Evolutionary conservation across 257 asterid species (phyloP), one percentile per base, ranked within the genome.

Genomic region (Nicotiana undulata): DNA sequence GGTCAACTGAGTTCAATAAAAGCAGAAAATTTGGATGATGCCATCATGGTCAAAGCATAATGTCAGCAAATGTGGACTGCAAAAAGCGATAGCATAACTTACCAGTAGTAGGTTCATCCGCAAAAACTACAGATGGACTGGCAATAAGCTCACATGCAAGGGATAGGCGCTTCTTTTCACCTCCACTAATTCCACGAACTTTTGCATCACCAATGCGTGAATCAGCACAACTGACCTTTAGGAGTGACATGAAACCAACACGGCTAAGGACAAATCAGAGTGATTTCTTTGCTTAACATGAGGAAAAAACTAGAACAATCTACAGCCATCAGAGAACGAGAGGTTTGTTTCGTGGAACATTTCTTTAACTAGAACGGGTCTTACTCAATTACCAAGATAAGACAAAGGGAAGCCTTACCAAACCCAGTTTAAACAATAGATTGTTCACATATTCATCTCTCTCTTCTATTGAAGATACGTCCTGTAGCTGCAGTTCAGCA

Each of bases 81-180:
- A 7, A 72, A 72, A 72, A 22, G 22, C 1, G 31, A 15, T 72
- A 16, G 60, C 40, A 49, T 18, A 59, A 77, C 52, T 64, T 89
- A 88, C 98, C 97, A 84, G 98, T 92, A 9, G 98, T 94, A 76
- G 98, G 98, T 84, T 95, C 99, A 87, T 95, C 99, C 79, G 99
- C 98, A 86, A 95, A 95, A 79, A 95, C 89, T 85, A 93, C 94
- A 51, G 99, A 93, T 79, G 99, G 99, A 82, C 99, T 95, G 81
- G 99, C 99, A 80, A 95, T 95, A n/a, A 95, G 96, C 82, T 95
- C 98, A 82, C 99, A 95, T 53, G 98, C 99, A 85, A 95, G 84
- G 22, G 99, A 85, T 84, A 95, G 82, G 85, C 99, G 90, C 86
- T 95, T 95, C 96, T 87, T 95, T 85, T 95, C 99, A 80, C 99